Conservation (phyloP, 2,329 filamentous ascomycete species). For the Dactylellina drechsleri region DNA sequence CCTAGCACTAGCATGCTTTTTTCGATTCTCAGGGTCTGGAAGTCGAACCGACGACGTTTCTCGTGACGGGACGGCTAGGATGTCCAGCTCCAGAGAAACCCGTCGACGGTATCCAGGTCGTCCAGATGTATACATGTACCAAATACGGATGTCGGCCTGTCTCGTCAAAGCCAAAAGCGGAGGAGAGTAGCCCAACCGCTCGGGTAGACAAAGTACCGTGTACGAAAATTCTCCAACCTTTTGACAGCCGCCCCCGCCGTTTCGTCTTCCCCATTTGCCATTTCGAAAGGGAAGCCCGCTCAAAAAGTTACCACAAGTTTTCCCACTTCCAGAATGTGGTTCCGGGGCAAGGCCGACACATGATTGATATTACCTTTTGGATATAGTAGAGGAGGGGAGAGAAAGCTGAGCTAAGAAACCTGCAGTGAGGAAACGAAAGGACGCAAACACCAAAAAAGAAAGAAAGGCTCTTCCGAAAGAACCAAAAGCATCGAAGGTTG, state of each 20-base stretch:
- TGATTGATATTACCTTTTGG: conserved; percentile 16
- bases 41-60: conserved; percentile 23
- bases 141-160: conserved; percentile 11
- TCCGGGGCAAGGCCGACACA: conserved; percentile 50
- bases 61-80: conserved; percentile 34
- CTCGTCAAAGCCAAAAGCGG: not conserved
- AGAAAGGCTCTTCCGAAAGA: conserved; percentile 26
- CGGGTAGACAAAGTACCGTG: conserved; percentile 12
- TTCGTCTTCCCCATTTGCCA: conserved; percentile 23
- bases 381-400: conserved; percentile 1
- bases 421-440: not conserved
- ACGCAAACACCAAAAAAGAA: conserved; percentile 3
- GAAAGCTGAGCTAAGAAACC: not conserved
- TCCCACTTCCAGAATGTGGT: conserved; percentile 54
- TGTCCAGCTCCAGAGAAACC: not conserved
- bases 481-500: conserved; percentile 36
- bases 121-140: conserved; percentile 14
- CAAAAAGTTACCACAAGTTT: conserved; percentile 25
- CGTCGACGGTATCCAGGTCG: conserved; percentile 4
- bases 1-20: not conserved
- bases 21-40: conserved; percentile 25
- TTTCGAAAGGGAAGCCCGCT: conserved; percentile 19
- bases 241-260: conserved; percentile 42
- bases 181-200: conserved; percentile 7
- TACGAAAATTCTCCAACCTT: conserved; percentile 7